Evolutionary conservation across 2,329 filamentous ascomycete genomes (phyloP).

Genomic region (Neofusicoccum cordaticola): DNA sequence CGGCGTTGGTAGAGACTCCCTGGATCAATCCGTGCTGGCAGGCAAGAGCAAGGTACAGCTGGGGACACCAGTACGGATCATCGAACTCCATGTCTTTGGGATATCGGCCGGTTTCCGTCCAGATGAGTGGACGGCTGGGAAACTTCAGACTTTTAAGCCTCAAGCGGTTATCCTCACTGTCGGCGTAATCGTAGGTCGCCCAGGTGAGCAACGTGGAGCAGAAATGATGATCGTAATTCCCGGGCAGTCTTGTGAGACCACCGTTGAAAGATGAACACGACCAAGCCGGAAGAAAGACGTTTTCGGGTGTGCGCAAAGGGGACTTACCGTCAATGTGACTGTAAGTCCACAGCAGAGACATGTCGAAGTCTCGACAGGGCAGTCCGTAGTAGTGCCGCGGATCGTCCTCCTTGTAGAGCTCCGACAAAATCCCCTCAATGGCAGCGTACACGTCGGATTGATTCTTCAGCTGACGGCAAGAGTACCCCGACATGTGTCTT

Average conservation of each 20-base stretch:
- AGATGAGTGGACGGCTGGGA: not conserved
- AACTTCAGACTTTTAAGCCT: not conserved
- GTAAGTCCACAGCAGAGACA: not conserved
- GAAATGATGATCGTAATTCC: not conserved
- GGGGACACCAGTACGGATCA: not conserved
- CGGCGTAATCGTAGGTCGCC: not conserved
- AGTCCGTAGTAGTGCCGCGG: not conserved
- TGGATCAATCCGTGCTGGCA: not conserved
- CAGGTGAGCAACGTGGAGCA: not conserved
- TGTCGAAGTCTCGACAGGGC: not conserved
- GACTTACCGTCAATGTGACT: not conserved
- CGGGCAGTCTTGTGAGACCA: not conserved
- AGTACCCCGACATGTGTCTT: not conserved
- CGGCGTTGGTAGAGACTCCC: not conserved
- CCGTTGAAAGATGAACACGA: conserved; percentile 4
- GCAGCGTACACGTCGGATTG: conserved; percentile 4
- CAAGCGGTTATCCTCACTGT: not conserved
- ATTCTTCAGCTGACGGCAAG: not conserved
- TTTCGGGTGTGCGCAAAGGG: not conserved
- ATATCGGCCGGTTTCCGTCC: not conserved
- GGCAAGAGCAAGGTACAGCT: not conserved
- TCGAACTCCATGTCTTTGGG: not conserved
- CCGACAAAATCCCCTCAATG: not conserved
- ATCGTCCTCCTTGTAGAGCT: not conserved
- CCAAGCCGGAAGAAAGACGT: not conserved